phyloP scores from a whole-genome alignment of 352 stramenopile species.

The Peronospora farinosa region DNA sequence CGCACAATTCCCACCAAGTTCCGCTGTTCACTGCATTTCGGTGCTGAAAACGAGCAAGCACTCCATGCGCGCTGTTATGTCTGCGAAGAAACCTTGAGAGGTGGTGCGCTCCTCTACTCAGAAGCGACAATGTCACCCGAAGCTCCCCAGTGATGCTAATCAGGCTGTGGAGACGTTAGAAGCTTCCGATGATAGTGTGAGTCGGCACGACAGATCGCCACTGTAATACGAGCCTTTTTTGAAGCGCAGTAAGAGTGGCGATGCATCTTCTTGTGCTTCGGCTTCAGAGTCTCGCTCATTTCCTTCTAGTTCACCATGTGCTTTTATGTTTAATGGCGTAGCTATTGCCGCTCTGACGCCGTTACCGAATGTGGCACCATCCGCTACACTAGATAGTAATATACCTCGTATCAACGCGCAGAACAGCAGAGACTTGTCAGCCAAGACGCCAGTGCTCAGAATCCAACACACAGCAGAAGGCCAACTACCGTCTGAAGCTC shows the following conservation, averaged over 20 bases:
- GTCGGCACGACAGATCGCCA: constrained; percentile 1
- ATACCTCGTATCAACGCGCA: neutral
- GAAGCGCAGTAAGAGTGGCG: constrained; percentile 16
- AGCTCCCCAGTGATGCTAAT: constrained; percentile 3
- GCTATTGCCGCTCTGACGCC: neutral
- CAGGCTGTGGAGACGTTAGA: constrained; percentile 10
- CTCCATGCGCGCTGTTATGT: constrained; percentile 27
- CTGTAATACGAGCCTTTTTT: constrained; percentile 1
- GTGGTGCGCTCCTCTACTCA: constrained; percentile 4
- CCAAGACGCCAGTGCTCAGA: constrained; percentile 9
- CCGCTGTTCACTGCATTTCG: constrained; percentile 24
- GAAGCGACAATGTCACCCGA: constrained; percentile 14
- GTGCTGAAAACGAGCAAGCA: constrained; percentile 23
- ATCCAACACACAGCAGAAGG: constrained; percentile 14
- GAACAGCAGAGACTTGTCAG: constrained; percentile 5
- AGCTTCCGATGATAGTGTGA: constrained; percentile 14
- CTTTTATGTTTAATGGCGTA: constrained; percentile 9
- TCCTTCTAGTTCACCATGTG: constrained; percentile 13
- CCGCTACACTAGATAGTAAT: neutral
- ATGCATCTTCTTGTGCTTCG: constrained; percentile 8
- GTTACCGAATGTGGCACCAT: neutral
- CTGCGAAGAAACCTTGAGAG: constrained; percentile 19
- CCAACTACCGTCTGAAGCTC: constrained; percentile 26
- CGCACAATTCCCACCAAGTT: constrained; percentile 20
- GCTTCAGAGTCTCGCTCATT: constrained; percentile 12